Percentiles rank a stretch among this genome's conserved stretches.
Evolutionary conservation across 345 rosid species (phyloP).

Genomic region (Pugionium cornutum): DNA sequence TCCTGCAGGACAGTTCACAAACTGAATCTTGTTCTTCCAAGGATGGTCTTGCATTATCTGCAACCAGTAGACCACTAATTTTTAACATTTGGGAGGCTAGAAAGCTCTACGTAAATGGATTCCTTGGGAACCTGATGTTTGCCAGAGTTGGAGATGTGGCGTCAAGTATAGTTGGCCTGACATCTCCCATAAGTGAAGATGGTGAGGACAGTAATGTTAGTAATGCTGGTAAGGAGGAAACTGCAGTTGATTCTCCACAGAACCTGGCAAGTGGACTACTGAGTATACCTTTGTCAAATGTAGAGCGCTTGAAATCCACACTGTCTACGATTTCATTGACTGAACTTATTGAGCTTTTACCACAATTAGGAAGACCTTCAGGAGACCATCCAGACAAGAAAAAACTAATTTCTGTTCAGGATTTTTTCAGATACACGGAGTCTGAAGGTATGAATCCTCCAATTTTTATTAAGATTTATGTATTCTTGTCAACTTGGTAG

Average conservation of each 20-base stretch:
- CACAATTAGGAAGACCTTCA: slow-evolving; percentile 71
- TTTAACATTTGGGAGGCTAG: slow-evolving; percentile 75
- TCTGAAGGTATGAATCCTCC: slow-evolving; percentile 73
- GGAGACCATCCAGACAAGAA: slow-evolving; percentile 95
- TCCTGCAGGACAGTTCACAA: slow-evolving; percentile 44
- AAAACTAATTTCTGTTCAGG: slow-evolving; percentile 89
- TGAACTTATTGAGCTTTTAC: slow-evolving; percentile 87
- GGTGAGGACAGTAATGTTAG: slow-evolving; percentile 52
- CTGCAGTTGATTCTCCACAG: slow-evolving; percentile 58
- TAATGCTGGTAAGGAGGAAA: slow-evolving; percentile 54
- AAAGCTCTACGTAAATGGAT: slow-evolving; percentile 72
- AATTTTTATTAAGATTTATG: not conserved
- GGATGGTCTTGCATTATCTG: slow-evolving; percentile 32
- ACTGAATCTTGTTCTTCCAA: slow-evolving; percentile 38
- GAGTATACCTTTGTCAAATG: slow-evolving; percentile 87
- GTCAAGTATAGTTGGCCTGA: slow-evolving; percentile 67
- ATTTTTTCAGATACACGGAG: slow-evolving; percentile 97
- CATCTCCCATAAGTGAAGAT: slow-evolving; percentile 62
- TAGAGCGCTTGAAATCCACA: slow-evolving; percentile 85
- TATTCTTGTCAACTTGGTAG: not conserved
- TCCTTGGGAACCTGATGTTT: slow-evolving; percentile 79
- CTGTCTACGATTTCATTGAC: slow-evolving; percentile 73
- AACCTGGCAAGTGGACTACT: slow-evolving; percentile 72
- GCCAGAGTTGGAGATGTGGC: slow-evolving; percentile 92
- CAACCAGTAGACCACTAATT: slow-evolving; percentile 52